Evolutionary conservation across 306 rosid species (phyloP).

Genomic region (Medicago arabica): DNA sequence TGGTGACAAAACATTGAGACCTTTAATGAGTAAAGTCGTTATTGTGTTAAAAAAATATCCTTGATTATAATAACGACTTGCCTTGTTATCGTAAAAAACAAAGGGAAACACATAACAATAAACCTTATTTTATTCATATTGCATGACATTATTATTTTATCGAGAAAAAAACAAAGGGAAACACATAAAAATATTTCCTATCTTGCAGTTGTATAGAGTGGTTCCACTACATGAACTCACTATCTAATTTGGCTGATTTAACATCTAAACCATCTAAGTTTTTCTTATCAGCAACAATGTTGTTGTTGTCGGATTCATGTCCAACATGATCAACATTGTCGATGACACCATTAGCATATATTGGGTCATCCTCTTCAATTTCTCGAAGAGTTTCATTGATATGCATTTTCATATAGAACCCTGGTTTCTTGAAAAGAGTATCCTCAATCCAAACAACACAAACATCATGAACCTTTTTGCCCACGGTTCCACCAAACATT

Average conservation of each 20-base stretch:
- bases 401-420: conserved; percentile 29
- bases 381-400: background rate
- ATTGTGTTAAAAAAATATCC: too few species aligned
- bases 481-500: conserved; percentile 64
- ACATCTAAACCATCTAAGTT: background rate
- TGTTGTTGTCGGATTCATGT: background rate
- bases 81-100: too few species aligned
- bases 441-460: conserved; percentile 48
- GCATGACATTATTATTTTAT: too few species aligned
- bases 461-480: conserved; percentile 53
- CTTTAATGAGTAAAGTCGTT: too few species aligned
- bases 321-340: background rate
- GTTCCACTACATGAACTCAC: too few species aligned
- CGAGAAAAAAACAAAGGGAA: too few species aligned
- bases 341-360: background rate
- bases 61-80: too few species aligned
- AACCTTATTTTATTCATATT: too few species aligned
- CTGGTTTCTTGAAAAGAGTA: conserved; percentile 39
- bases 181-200: too few species aligned
- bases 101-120: too few species aligned
- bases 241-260: background rate
- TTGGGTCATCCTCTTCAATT: background rate
- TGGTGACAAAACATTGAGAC: too few species aligned
- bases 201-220: too few species aligned
- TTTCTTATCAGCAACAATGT: background rate